Percentiles rank a stretch among this genome's conserved stretches.
Conservation (phyloP, 139 green algal species). For the Tetradesmus lagerheimii region DNA sequence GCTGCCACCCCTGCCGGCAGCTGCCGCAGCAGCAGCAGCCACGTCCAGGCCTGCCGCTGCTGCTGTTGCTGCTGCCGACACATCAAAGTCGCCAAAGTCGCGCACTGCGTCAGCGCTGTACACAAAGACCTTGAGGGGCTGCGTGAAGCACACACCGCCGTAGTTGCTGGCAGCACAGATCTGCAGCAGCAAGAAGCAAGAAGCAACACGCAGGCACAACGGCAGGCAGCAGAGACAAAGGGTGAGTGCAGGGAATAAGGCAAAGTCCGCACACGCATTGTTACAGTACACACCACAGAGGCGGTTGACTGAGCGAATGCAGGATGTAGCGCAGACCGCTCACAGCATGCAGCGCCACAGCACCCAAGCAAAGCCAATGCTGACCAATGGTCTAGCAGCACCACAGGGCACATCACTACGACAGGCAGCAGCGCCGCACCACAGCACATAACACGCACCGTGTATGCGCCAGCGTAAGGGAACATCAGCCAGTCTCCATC, state of each 20-base stretch:
- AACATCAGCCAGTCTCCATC: slow-evolving; percentile 92
- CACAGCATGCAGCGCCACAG: neutral
- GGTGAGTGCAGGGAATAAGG: too few species aligned
- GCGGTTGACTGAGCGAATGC: too few species aligned
- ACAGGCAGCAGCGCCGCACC: too few species aligned
- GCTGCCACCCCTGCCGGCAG: neutral
- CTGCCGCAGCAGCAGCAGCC: neutral
- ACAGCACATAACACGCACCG: slow-evolving; percentile 41
- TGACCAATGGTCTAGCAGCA: too few species aligned
- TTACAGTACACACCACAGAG: too few species aligned
- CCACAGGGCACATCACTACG: too few species aligned
- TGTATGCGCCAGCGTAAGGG: slow-evolving; percentile 79
- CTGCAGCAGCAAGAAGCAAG: neutral
- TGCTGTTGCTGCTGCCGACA: neutral
- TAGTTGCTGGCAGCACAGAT: slow-evolving; percentile 76
- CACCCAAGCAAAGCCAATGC: neutral
- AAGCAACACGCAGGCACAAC: neutral
- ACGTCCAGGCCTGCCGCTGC: neutral
- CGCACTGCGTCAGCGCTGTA: slow-evolving; percentile 3
- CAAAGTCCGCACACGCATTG: too few species aligned
- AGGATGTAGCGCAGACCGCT: too few species aligned
- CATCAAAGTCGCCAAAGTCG: slow-evolving; percentile 13
- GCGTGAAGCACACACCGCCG: slow-evolving; percentile 62
- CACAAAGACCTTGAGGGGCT: slow-evolving; percentile 48
- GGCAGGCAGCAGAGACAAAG: neutral